These are phyloP conservation scores for Aspergillus piperis DNA, from an alignment of 2,329 filamentous ascomycete species.

Conservation along the genomic window DNA sequence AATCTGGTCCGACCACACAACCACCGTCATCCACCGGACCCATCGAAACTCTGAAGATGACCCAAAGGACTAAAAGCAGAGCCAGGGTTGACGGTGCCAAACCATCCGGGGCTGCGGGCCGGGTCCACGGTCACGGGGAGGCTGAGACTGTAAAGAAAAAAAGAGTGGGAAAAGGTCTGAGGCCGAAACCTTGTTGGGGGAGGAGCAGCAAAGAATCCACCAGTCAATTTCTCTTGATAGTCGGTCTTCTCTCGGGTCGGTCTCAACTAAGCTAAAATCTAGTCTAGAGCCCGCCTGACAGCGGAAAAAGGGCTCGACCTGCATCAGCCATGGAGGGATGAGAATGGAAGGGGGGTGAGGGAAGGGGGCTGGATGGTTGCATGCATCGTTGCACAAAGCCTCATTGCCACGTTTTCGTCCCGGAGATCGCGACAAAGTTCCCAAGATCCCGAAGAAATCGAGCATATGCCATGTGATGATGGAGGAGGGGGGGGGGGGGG, in stretches of 20 bases:
- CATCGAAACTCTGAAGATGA: not conserved
- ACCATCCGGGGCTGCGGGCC: slow-evolving; percentile 15
- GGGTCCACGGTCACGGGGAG: slow-evolving; percentile 15
- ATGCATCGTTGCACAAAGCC: slow-evolving; percentile 18
- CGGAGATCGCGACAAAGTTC: not conserved
- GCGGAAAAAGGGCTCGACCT: slow-evolving; percentile 9
- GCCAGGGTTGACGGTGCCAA: slow-evolving; percentile 1
- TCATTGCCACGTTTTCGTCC: slow-evolving; percentile 16
- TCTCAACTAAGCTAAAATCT: not conserved
- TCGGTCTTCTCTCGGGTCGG: not conserved
- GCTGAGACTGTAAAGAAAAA: not conserved
- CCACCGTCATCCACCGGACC: not conserved
- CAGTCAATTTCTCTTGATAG: not conserved
- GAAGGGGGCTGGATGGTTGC: slow-evolving; percentile 3
- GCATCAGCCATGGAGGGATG: slow-evolving; percentile 6
- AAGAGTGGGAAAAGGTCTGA: not conserved
- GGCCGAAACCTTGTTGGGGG: not conserved
- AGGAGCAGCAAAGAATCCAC: not conserved
- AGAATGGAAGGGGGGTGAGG: not conserved
- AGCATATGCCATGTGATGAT: not conserved
- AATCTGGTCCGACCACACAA: not conserved
- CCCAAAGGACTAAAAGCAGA: not conserved
- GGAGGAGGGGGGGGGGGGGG: not conserved
- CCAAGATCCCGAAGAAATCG: not conserved
- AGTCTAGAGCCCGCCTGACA: slow-evolving; percentile 7